A percentile compares a stretch with the other conserved stretches of the same genome.
phyloP scores from a whole-genome alignment of 2,329 filamentous ascomycete genomes.

The Cytospora leucostoma region DNA sequence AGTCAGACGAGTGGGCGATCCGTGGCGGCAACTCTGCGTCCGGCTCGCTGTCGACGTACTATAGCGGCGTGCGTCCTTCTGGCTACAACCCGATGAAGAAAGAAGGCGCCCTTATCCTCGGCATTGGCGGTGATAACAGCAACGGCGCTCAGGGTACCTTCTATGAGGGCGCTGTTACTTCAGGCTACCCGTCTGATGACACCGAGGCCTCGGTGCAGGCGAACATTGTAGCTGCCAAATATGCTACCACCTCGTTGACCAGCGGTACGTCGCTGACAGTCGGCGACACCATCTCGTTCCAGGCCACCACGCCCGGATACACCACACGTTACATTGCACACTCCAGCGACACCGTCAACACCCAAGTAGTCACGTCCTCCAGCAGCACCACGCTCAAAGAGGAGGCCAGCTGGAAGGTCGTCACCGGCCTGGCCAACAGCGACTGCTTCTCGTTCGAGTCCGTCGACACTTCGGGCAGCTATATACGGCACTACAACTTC shows the following conservation, averaged over 20 bases:
- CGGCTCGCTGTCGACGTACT: conserved; percentile 59
- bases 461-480: conserved; percentile 58
- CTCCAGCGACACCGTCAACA: conserved; percentile 51
- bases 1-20: conserved; percentile 58
- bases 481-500: conserved; percentile 58
- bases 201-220: conserved; percentile 61
- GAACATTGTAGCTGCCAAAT: conserved; percentile 61
- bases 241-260: conserved; percentile 49
- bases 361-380: conserved; percentile 54
- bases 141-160: conserved; percentile 61
- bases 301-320: conserved; percentile 56
- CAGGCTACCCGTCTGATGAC: conserved; percentile 60
- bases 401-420: conserved; percentile 55
- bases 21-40: conserved; percentile 58
- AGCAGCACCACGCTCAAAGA: conserved; percentile 52
- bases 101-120: conserved; percentile 67
- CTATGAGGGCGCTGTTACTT: conserved; percentile 67
- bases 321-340: conserved; percentile 58
- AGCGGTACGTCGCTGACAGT: conserved; percentile 50
- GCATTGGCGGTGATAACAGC: conserved; percentile 70
- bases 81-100: conserved; percentile 66
- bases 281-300: conserved; percentile 51
- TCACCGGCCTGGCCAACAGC: conserved; percentile 56
- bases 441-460: conserved; percentile 65
- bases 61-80: conserved; percentile 55